Conservation (phyloP, 1,284 basidiomycete species). For the Fomitopsis betulina region DNA sequence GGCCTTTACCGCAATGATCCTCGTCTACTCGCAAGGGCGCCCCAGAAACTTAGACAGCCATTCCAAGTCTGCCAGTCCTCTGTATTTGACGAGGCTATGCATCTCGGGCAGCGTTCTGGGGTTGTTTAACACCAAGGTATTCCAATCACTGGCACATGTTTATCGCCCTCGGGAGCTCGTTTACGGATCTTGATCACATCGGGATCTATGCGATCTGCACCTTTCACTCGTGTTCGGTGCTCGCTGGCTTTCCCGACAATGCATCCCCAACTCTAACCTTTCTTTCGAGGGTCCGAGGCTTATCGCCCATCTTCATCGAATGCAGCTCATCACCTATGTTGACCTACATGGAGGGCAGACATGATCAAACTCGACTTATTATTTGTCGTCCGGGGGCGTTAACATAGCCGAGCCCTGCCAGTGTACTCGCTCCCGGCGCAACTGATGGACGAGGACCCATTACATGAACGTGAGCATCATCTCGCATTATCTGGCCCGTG, state of each 20-base stretch:
- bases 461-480: background rate
- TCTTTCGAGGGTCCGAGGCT: background rate
- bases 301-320: background rate
- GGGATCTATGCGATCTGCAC: conserved; percentile 2
- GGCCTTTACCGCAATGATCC: background rate
- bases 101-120: background rate
- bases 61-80: background rate
- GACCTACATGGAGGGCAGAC: background rate
- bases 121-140: background rate
- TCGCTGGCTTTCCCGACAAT: background rate
- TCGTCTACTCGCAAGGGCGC: background rate
- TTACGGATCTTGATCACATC: conserved; percentile 1
- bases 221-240: background rate
- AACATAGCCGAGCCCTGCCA: background rate
- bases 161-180: background rate
- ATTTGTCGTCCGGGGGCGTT: background rate
- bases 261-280: background rate
- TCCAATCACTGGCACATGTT: background rate
- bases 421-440: background rate
- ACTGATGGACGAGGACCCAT: background rate
- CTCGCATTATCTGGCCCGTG: background rate
- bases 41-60: background rate
- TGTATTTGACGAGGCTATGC: background rate
- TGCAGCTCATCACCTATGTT: background rate
- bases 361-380: background rate